phyloP scores from a whole-genome alignment of 306 rosid genomes.

The Malus orientalis region DNA sequence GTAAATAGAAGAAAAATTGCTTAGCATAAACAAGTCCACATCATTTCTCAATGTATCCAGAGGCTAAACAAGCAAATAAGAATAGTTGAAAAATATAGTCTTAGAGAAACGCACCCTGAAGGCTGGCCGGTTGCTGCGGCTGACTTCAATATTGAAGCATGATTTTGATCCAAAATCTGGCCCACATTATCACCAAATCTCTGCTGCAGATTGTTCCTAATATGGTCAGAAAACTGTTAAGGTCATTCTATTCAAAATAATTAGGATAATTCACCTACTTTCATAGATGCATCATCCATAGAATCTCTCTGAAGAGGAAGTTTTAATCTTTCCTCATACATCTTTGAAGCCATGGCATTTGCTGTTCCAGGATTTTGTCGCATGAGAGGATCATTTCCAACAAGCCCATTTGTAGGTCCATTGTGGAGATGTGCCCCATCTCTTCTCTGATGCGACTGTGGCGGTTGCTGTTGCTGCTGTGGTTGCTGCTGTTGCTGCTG shows the following conservation, averaged over 20 bases:
- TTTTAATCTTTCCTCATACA: conserved; percentile 92
- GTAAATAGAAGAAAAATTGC: neutral
- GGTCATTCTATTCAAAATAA: conserved; percentile 7
- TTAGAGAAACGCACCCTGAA: conserved; percentile 56
- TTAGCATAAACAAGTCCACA: neutral
- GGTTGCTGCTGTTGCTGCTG: conserved; percentile 55
- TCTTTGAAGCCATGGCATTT: conserved; percentile 82
- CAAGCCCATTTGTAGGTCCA: conserved; percentile 80
- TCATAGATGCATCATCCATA: conserved; percentile 80
- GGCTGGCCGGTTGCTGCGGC: conserved; percentile 84
- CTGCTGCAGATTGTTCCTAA: conserved; percentile 50
- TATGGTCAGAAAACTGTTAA: conserved; percentile 17
- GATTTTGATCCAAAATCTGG: conserved; percentile 78
- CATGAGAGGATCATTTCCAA: conserved; percentile 63
- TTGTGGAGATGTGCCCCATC: conserved; percentile 80
- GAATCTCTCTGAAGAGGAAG: conserved; percentile 85
- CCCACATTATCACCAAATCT: conserved; percentile 90
- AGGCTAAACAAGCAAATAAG: neutral
- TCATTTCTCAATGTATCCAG: neutral
- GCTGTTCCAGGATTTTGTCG: conserved; percentile 80
- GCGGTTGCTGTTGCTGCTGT: conserved; percentile 41
- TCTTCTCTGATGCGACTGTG: conserved; percentile 69
- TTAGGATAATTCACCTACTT: conserved; percentile 39
- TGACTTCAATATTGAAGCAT: conserved; percentile 81
- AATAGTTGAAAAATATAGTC: neutral